Percentiles rank a stretch among this genome's conserved stretches.
phyloP scores from a whole-genome alignment of 345 rosid genomes.

The Syzygium grande region DNA sequence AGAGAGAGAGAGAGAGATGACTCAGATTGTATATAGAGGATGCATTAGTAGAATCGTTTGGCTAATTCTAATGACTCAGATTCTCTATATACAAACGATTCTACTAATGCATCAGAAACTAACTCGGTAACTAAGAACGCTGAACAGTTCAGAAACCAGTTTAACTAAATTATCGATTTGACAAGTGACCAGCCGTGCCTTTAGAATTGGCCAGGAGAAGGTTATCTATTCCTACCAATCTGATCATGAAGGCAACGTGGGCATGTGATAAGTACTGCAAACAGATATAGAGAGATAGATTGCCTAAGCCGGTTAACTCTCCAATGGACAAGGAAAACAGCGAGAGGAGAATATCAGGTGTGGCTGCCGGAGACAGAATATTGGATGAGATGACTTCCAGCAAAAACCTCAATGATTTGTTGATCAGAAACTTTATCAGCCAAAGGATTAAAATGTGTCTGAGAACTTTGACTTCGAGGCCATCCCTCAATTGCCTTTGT shows the following conservation, averaged over 20 bases:
- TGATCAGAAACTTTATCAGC: conserved; percentile 20
- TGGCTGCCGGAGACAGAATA: conserved; percentile 7
- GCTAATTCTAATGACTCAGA: background rate
- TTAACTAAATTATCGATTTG: background rate
- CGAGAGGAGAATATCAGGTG: background rate
- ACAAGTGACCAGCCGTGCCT: conserved; percentile 76
- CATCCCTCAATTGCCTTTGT: background rate
- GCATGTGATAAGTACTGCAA: conserved; percentile 37
- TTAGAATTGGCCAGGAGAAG: conserved; percentile 53
- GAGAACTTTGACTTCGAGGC: background rate
- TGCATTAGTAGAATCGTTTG: no score
- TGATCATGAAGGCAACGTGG: conserved; percentile 34
- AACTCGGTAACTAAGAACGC: background rate
- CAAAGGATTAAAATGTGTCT: conserved; percentile 9
- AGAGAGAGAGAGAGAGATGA: no score
- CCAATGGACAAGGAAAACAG: background rate
- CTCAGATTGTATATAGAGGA: no score
- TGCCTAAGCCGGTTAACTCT: conserved; percentile 43
- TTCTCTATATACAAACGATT: background rate
- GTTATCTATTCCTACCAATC: conserved; percentile 51
- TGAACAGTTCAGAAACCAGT: background rate
- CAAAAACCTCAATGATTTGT: conserved; percentile 6
- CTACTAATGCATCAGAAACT: background rate
- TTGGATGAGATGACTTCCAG: conserved; percentile 17
- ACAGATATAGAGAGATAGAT: conserved; percentile 39